These are phyloP conservation scores for Dentipellis fragilis DNA, from an alignment of 768 basidiomycete genomes.

Conservation along the genomic window DNA sequence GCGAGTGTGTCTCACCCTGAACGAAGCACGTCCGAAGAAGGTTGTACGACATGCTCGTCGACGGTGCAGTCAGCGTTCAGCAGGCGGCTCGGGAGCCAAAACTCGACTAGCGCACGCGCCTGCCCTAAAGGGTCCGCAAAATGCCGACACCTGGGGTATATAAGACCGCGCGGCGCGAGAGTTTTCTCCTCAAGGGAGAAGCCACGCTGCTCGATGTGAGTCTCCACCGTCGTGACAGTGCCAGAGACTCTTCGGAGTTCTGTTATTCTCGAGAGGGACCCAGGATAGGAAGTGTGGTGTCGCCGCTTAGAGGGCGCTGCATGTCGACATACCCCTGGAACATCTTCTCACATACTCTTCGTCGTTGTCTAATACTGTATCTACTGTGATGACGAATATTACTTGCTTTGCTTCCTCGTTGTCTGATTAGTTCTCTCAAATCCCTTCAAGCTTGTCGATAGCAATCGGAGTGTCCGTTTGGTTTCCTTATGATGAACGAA, in stretches of 20 bases:
- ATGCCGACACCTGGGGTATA: not conserved
- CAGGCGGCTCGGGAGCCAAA: not conserved
- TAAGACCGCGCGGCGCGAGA: not conserved
- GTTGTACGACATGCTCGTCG: not conserved
- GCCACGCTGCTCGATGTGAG: slow-evolving; percentile 52
- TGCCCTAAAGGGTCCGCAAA: not conserved
- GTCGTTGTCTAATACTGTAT: not conserved
- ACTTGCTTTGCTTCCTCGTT: too few relatives aligned
- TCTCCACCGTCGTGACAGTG: slow-evolving; percentile 47
- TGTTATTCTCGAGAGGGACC: slow-evolving; percentile 41
- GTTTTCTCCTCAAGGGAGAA: slow-evolving; percentile 31
- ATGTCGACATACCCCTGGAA: slow-evolving; percentile 52
- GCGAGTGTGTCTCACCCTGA: not conserved
- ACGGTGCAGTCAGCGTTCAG: too few relatives aligned
- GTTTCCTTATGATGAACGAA: too few relatives aligned
- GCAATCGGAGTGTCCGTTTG: too few relatives aligned
- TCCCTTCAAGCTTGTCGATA: too few relatives aligned
- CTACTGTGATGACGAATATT: too few relatives aligned
- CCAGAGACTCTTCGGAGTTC: slow-evolving; percentile 42
- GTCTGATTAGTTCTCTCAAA: too few relatives aligned
- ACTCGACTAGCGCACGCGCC: not conserved
- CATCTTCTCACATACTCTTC: slow-evolving; percentile 18
- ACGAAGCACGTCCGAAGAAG: not conserved
- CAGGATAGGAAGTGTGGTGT: slow-evolving; percentile 60
- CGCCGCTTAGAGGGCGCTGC: slow-evolving; percentile 41